Evolutionary conservation across 1,139 yeast species (phyloP).

Genomic region (Saccharomyces pastorianus): DNA sequence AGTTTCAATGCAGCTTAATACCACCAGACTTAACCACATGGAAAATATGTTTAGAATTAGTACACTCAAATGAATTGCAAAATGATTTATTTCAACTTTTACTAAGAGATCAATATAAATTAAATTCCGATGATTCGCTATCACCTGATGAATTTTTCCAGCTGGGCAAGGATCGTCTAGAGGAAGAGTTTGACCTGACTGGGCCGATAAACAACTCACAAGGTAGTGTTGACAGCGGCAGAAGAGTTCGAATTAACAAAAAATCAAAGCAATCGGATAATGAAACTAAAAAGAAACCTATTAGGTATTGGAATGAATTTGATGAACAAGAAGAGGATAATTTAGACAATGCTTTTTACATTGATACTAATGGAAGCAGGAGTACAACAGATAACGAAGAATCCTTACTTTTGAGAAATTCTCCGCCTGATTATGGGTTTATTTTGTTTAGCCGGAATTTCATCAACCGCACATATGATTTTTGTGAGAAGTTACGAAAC

Average conservation of each 20-base stretch:
- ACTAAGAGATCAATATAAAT: slow-evolving; percentile 16
- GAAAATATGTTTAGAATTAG: slow-evolving; percentile 26
- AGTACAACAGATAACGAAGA: slow-evolving; percentile 11
- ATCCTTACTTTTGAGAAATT: neutral
- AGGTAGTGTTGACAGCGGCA: neutral
- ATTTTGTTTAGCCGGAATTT: slow-evolving; percentile 20
- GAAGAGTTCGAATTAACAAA: neutral
- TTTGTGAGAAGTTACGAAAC: slow-evolving; percentile 13
- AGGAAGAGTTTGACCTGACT: neutral
- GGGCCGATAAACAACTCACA: neutral
- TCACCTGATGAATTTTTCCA: slow-evolving; percentile 20
- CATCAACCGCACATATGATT: slow-evolving; percentile 18
- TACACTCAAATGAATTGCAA: slow-evolving; percentile 32
- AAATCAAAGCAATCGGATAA: neutral
- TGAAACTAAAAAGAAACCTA: slow-evolving; percentile 11
- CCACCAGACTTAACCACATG: slow-evolving; percentile 26
- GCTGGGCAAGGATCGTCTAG: slow-evolving; percentile 10
- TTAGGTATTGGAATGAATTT: slow-evolving; percentile 65
- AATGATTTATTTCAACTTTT: slow-evolving; percentile 31
- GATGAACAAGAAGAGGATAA: slow-evolving; percentile 52
- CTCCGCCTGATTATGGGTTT: slow-evolving; percentile 17
- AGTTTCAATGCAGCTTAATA: slow-evolving; percentile 32
- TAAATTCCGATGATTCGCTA: slow-evolving; percentile 9
- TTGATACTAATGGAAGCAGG: slow-evolving; percentile 11
- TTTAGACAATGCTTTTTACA: slow-evolving; percentile 21